phyloP scores from a whole-genome alignment of 1,139 yeast species.

The Sugiyamaella xylanicola region DNA sequence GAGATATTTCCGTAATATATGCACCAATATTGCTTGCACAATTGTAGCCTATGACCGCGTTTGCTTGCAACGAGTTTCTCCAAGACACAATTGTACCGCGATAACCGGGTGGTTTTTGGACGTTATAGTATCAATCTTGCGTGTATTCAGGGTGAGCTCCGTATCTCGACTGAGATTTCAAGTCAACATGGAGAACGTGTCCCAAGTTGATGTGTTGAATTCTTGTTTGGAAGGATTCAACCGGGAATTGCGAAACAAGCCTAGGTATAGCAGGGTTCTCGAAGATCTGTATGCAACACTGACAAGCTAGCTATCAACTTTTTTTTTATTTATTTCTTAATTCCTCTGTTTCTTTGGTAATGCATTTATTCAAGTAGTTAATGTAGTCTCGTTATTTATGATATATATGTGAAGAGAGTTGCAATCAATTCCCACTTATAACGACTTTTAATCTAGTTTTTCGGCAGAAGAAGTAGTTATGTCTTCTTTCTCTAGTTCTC shows the following conservation, averaged over 20 bases:
- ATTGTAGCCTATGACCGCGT: slow-evolving; percentile 3
- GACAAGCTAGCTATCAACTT: background rate
- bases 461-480: too few relatives aligned
- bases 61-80: slow-evolving; percentile 7
- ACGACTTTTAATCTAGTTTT: too few relatives aligned
- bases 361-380: background rate
- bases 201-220: slow-evolving; percentile 4
- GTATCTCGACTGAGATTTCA: background rate
- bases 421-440: too few relatives aligned
- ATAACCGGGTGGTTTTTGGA: slow-evolving; percentile 3
- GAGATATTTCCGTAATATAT: slow-evolving; percentile 5
- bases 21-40: slow-evolving; percentile 10
- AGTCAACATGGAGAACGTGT: background rate
- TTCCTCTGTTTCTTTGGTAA: too few relatives aligned
- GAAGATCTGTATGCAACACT: slow-evolving; percentile 5
- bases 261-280: background rate
- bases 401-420: too few relatives aligned
- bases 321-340: background rate
- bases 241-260: slow-evolving; percentile 1
- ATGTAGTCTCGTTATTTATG: too few relatives aligned
- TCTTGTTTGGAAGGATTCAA: slow-evolving; percentile 7
- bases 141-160: background rate
- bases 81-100: background rate
- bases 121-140: background rate
- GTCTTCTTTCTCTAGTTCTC: too few relatives aligned